Evolutionary conservation across 805 yeast species (phyloP), one percentile per base, ranked within the genome.

Genomic region (Metschnikowia chrysomelidarum): DNA sequence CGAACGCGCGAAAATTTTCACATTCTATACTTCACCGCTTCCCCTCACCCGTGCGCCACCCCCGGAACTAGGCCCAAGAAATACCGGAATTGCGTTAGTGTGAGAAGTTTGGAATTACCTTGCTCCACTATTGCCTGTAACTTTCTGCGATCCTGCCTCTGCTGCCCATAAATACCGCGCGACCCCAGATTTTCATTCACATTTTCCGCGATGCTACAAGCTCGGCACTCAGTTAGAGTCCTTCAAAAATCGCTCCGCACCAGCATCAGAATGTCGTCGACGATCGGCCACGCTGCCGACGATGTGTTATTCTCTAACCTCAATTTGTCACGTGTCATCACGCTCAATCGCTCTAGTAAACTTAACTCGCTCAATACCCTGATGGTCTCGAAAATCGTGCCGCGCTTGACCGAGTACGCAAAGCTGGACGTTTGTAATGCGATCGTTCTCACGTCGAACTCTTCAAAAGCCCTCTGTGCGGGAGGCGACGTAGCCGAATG

Each of bases 401-500:
- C 93, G 15, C 75, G 95, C 24, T 64, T 88, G 42, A 56, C 72
- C 29, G 96, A 89, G 57, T 88, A 81, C 62, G 69, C 86, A 33
- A 83, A 84, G 54, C 77, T 87, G 13, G 71, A 71, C 29, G 64
- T 76, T 13, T 78, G 82, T 39, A 77, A 80, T 44, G 54, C 86
- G 37, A 64, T 91, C 24, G 69, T 93, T 27, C 66, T 91, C 43
- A 80, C 78, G 38, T 82, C 91, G 20, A 69, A 60, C 43, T 61
- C 73, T n/a, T 76, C 78, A 16, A 78, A 77, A 54, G 80, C 95
- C 2, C 78, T 91, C 42, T 87, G 97, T 61, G 95, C 98, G 20
- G 98, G 98, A 31, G 98, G 98, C 19, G 98, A 91, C 59, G 95
- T 91, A 27, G 81, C 91, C 25, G 77, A 76, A 32, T 80, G 88